Evolutionary conservation across 1,284 basidiomycete genomes (phyloP), one percentile per base, ranked within the genome.

Genomic region (Apiotrichum mycotoxinovorans): DNA sequence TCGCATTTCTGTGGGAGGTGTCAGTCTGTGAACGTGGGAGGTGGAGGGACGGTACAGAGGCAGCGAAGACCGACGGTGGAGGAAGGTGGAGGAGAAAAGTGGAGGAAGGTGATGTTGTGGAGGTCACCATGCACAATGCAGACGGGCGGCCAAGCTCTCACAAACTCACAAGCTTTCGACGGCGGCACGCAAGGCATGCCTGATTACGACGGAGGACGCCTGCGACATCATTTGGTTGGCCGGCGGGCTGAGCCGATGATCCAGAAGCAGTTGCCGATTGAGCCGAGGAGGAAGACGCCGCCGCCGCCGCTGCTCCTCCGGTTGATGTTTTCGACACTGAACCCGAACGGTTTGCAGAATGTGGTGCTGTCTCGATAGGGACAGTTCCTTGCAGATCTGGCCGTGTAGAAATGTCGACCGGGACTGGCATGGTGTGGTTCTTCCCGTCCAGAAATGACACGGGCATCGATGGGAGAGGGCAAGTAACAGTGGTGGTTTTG

Each of bases 1-100:
- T 75, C 73, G 54, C 73, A 75, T 72, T 75, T 75, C 73, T 73
- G 62, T 1, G 11, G 12, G 26, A 3, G 10, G 35, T 34, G 57
- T 58, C 30, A 54, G 57, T 40, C 4, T 15, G 17, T 37, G 35
- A 4, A 4, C 11, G 17, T 10, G 4, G 35, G 35, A 7, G 9
- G 35, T 18, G 4, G 4, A 9, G 1, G 22, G 8, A 2, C 3
- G 8, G 4, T 10, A 5, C 40, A 37, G 35, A 30, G 30, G 30
- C 7, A 30, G 30, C 7, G 30, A 18, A 27, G 10, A 27, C 5
- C 23, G 26, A 27, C 43, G 43, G 30, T 30, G 30, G 30, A 30
- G 30, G 30, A 30, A 18, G n/a, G 43, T 17, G 40, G 40, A 20
- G 40, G 18, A 30, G 30, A 30, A 30, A 30, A 42, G 40, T 23